Percentiles rank a stretch among this genome's conserved stretches.
Evolutionary conservation across 371 early-diverging fungal species (phyloP).

Genomic region (Lichtheimia corymbifera): DNA sequence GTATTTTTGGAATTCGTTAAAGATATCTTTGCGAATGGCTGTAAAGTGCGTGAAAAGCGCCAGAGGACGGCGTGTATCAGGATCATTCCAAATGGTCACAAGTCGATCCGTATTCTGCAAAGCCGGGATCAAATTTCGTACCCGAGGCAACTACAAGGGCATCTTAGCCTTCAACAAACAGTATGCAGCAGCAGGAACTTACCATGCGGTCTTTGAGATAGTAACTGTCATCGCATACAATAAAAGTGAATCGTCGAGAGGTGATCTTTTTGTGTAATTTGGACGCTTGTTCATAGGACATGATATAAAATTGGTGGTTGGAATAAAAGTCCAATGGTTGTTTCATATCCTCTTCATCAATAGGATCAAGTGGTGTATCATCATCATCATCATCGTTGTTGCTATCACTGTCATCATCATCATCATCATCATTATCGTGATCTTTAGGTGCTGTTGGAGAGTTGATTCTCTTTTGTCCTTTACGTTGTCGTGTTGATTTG

Average conservation of each 20-base stretch:
- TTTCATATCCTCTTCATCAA: constrained; percentile 51
- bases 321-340: constrained; percentile 20
- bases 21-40: constrained; percentile 40
- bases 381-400: constrained; percentile 28
- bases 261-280: constrained; percentile 40
- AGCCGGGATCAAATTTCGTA: constrained; percentile 21
- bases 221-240: constrained; percentile 54
- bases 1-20: constrained; percentile 45
- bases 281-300: constrained; percentile 37
- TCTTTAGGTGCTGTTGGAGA: background rate
- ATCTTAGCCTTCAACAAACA: no score
- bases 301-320: constrained; percentile 33
- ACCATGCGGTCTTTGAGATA: constrained; percentile 51
- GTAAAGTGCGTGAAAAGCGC: constrained; percentile 61
- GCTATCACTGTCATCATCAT: background rate
- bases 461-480: background rate
- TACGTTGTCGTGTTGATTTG: background rate
- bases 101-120: constrained; percentile 25
- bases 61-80: constrained; percentile 53
- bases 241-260: constrained; percentile 20
- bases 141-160: no score
- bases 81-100: constrained; percentile 55
- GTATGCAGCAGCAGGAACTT: constrained; percentile 5
- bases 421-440: background rate
- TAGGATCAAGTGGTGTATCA: background rate